Evolutionary conservation across 441 rosid genomes (phyloP).

Genomic region (Populus hybrid): DNA sequence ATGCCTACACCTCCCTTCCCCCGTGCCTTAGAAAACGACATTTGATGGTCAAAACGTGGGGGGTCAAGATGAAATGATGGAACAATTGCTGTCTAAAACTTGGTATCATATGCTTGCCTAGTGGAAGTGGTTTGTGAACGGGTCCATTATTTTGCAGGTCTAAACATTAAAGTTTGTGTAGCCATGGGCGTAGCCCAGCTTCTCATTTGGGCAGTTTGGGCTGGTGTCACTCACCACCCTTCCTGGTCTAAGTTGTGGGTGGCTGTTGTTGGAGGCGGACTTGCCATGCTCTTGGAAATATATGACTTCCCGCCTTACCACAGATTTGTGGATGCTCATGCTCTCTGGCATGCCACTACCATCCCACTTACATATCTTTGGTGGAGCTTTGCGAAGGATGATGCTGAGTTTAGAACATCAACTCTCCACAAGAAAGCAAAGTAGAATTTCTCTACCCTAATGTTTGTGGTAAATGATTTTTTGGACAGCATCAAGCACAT

Average conservation of each 20-base stretch:
- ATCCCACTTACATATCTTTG: constrained; percentile 74
- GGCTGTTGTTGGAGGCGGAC: constrained; percentile 64
- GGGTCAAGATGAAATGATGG: background rate
- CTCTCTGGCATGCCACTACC: constrained; percentile 80
- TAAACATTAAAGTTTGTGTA: constrained; percentile 85
- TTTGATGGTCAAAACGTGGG: background rate
- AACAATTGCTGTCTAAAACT: background rate
- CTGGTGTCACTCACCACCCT: constrained; percentile 61
- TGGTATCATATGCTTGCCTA: background rate
- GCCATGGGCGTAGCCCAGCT: constrained; percentile 69
- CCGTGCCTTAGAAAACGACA: background rate
- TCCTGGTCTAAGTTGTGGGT: constrained; percentile 81
- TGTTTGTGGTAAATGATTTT: background rate
- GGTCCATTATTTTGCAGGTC: constrained; percentile 46
- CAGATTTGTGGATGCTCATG: constrained; percentile 77
- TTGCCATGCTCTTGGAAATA: constrained; percentile 79
- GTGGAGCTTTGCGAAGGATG: constrained; percentile 94
- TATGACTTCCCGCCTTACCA: constrained; percentile 79
- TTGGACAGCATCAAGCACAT: background rate
- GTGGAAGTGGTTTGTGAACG: background rate
- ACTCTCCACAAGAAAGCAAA: constrained; percentile 55
- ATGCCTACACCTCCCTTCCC: background rate
- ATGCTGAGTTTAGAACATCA: constrained; percentile 65
- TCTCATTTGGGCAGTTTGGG: constrained; percentile 90
- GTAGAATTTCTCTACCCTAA: constrained; percentile 27